Evolutionary conservation across 2,329 filamentous ascomycete species (phyloP), one percentile per base, ranked within the genome.

Genomic region (Ascomycota sp.): DNA sequence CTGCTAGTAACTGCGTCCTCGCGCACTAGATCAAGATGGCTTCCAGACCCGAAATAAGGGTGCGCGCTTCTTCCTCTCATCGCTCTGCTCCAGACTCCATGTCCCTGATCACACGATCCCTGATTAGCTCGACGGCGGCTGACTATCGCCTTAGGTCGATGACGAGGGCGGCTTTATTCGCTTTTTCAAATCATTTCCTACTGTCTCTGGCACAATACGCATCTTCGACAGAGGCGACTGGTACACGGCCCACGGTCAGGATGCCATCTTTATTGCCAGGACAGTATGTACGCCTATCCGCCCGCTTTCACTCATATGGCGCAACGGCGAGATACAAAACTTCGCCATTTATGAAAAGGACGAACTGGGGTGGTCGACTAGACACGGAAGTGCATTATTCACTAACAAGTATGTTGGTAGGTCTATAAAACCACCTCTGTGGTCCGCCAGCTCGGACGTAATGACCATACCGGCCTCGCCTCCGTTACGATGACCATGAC

Each of bases 371-470:
- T n/a, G n/a, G n/a, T n/a, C n/a, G n/a, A n/a, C n/a, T n/a, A n/a
- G n/a, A n/a, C n/a, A n/a, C n/a, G n/a, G n/a, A n/a, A n/a, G n/a
- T n/a, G n/a, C n/a, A n/a, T n/a, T n/a, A 11, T 13, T 25, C 15
- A 11, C 24, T 25, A 11, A 25, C n/a, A 30, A 22, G 7, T 7
- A n/a, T 7, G n/a, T 19, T 17, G 13, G 17, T 31, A 79, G 74
- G 78, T 95, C 35, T 98, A 98, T 66, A 93, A 93, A 57, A 95
- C 89, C 4, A 95, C 85, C 2, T 93, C 89, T 0, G 89, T 98
- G 11, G 68, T 98, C 15, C 74, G 86, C 41, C 83, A 89, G 42
- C 68, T 98, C 15, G 89, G 89, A 36, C 73, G 75, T 43, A 79
- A 70, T 51, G 78, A 83, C 47, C 72, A 79, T 35, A 80, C 76